Base-by-base conservation (phyloP, 2,329 filamentous ascomycete species). In the Clonostachys chloroleuca region DNA sequence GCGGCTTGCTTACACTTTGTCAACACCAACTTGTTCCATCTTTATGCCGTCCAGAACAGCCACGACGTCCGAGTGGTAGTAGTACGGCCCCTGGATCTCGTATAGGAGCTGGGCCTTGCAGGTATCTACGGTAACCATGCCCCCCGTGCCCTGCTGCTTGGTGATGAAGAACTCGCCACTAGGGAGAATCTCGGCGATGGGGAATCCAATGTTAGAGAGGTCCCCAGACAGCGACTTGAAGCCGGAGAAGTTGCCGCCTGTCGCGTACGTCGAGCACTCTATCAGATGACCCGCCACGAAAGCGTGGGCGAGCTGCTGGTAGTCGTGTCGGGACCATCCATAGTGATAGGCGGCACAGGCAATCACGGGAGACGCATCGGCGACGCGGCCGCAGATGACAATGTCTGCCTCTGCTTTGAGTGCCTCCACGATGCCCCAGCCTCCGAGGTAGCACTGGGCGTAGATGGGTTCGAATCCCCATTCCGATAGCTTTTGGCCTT, bases 271-370 rank as follows among this genome's bases (percentile, higher is more conserved):
- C 3, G 66, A 69, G 54, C 74, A 78, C 52, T 78, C n/a, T 74
- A 77, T 75, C 14, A 77, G 54, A 56, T 78, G 72, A 1, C 73
- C 74, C 1, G 72, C 72, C 34, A 78, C 60, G 1, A 78, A 56
- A 2, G 70, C 60, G 2, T 69, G 69, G 1, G 75, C 76, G 12
- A 80, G 63, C 18, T 58, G 50, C 50, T 79, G 66, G 41, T 69
- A 74, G 35, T 72, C 65, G 0, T 70, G 69, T 12, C 69, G 64
- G 1, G 50, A 48, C 77, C 76, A 81, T 2, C 62, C 57, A 49
- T 79, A 66, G 76, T 76, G 80, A 59, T 66, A 80, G 59, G 69
- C 69, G 0, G 75, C 75, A 1, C 74, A 73, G 0, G 70, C 77
- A 44, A 80, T 77, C 0, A 78, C 74, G 0, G 72, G 73, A 5